phyloP scores from a whole-genome alignment of 1,284 basidiomycete species.

The Naganishia sp. region DNA sequence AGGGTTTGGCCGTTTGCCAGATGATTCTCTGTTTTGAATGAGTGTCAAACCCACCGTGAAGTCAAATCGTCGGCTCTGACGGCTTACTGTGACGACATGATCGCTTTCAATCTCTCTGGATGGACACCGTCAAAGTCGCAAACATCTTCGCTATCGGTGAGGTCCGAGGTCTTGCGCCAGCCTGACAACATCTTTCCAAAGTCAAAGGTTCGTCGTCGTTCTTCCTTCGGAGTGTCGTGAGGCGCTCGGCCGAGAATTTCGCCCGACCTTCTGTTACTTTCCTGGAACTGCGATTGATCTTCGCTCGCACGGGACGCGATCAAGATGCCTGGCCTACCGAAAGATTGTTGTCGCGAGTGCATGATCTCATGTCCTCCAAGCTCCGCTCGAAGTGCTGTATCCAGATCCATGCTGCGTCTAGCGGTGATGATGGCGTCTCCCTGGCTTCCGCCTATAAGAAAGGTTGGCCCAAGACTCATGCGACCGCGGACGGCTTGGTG shows the following conservation, averaged over 20 bases:
- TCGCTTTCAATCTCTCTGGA: conserved; percentile 5
- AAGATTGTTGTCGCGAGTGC: background rate
- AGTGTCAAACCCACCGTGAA: no score
- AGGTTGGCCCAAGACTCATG: conserved; percentile 30
- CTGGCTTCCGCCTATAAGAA: conserved; percentile 30
- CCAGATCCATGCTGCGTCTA: conserved; percentile 14
- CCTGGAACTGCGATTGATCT: conserved; percentile 19
- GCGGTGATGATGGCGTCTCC: conserved; percentile 31
- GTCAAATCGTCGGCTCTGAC: no score
- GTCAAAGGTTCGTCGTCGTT: conserved; percentile 30
- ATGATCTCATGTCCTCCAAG: background rate
- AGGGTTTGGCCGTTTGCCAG: background rate
- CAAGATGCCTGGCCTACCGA: background rate
- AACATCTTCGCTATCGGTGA: background rate
- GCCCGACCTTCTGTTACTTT: conserved; percentile 11
- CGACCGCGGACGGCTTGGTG: conserved; percentile 28
- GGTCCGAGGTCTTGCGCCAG: conserved; percentile 2
- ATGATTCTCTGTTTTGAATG: background rate
- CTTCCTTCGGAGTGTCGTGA: background rate
- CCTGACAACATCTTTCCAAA: conserved; percentile 26
- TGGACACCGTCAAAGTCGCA: background rate
- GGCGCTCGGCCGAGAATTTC: conserved; percentile 5
- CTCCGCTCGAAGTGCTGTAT: conserved; percentile 9
- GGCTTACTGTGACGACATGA: conserved; percentile 21
- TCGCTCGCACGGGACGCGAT: conserved; percentile 10